These are phyloP conservation scores for Luvunga scandens DNA, from an alignment of 345 rosid species.

Conservation along the genomic window DNA sequence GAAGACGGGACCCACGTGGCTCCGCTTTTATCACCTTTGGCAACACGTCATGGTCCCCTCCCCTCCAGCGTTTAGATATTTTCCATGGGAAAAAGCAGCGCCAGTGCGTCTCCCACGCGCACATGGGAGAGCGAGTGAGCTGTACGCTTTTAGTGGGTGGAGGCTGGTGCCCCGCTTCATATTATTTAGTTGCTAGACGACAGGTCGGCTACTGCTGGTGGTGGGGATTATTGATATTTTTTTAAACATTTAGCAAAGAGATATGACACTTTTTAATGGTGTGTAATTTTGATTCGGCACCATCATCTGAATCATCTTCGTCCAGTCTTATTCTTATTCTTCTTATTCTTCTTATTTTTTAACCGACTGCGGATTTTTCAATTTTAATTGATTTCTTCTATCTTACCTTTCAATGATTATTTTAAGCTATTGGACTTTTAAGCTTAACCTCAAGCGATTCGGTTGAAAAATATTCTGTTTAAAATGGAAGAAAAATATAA, in stretches of 20 bases:
- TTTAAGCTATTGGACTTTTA: no score
- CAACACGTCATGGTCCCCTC: conserved; percentile 26
- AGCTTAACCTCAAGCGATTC: no score
- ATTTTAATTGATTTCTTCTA: no score
- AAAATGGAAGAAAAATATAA: no score
- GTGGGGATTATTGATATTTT: background rate
- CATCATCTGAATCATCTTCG: background rate
- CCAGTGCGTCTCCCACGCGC: conserved; percentile 20
- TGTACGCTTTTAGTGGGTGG: background rate
- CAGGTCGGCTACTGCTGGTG: background rate
- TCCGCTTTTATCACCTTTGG: conserved; percentile 36
- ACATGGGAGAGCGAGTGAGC: background rate
- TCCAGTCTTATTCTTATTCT: no score
- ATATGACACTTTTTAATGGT: no score
- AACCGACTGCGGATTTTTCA: no score
- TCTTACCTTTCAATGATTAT: no score
- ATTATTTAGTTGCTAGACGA: background rate
- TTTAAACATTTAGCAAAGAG: no score
- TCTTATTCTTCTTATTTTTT: no score
- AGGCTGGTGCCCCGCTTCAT: background rate
- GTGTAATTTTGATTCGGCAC: background rate
- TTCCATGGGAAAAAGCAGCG: background rate
- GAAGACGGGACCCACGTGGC: conserved; percentile 37
- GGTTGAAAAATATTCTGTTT: no score
- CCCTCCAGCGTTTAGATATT: conserved; percentile 32